Conservation (phyloP, 2,329 filamentous ascomycete species). For the Rhynchosporium secalis region DNA sequence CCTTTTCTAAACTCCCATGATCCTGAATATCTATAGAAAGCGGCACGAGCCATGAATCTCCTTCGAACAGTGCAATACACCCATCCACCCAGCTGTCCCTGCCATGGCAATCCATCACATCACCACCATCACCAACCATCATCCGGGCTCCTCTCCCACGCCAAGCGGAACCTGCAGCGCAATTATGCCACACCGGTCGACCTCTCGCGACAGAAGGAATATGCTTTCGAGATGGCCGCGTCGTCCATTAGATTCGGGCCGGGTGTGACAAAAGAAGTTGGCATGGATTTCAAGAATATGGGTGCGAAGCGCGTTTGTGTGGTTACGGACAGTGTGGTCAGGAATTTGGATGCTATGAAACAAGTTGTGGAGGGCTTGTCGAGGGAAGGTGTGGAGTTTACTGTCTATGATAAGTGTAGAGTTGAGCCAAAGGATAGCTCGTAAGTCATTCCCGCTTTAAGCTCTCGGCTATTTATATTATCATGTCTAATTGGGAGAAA, state of each 20-base stretch:
- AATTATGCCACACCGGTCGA: slow-evolving; percentile 76
- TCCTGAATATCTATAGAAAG: slow-evolving; percentile 45
- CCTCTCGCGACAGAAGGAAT: slow-evolving; percentile 77
- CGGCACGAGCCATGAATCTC: slow-evolving; percentile 66
- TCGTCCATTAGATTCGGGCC: slow-evolving; percentile 93
- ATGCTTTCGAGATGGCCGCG: slow-evolving; percentile 98
- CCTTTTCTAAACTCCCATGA: background rate
- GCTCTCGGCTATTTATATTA: background rate
- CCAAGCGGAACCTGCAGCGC: slow-evolving; percentile 49
- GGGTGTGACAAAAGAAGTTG: slow-evolving; percentile 90
- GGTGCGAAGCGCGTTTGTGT: slow-evolving; percentile 84
- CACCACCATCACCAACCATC: slow-evolving; percentile 58
- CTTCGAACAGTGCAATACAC: slow-evolving; percentile 89
- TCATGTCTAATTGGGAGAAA: background rate
- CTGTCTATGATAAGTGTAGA: slow-evolving; percentile 76
- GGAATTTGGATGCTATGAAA: slow-evolving; percentile 83
- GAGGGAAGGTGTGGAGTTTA: slow-evolving; percentile 75
- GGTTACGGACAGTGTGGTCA: slow-evolving; percentile 83
- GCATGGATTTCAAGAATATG: slow-evolving; percentile 96
- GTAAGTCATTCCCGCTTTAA: slow-evolving; percentile 48
- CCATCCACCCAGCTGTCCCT: slow-evolving; percentile 85
- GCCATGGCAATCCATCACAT: slow-evolving; percentile 84
- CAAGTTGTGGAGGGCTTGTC: slow-evolving; percentile 81
- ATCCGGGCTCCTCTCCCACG: slow-evolving; percentile 43
- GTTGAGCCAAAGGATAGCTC: slow-evolving; percentile 95